Conservation (phyloP, 139 green algal species). For the Gonium pectorale region DNA sequence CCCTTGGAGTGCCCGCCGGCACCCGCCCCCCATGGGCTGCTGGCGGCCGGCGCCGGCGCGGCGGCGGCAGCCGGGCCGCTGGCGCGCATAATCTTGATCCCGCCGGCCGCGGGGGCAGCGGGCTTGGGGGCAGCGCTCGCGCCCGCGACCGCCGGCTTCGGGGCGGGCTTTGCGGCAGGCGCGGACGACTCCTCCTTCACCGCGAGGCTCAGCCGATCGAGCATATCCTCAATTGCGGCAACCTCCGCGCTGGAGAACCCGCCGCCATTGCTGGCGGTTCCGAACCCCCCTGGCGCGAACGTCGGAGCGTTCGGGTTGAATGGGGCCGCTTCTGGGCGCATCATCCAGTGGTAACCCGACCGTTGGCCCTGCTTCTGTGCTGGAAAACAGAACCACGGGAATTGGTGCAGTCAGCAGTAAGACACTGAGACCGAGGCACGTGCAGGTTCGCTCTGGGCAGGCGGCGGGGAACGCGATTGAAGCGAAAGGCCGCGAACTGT, state of each 20-base stretch:
- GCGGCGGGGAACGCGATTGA: too few relatives aligned
- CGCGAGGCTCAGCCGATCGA: neutral
- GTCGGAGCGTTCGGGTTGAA: neutral
- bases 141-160: neutral
- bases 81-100: slow-evolving; percentile 38
- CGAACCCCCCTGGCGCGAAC: neutral
- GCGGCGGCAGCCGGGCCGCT: neutral
- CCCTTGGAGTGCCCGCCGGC: neutral
- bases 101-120: neutral
- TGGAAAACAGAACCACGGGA: too few relatives aligned
- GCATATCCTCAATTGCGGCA: slow-evolving; percentile 13
- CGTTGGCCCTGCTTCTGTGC: too few relatives aligned
- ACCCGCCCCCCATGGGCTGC: neutral
- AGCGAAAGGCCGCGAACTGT: too few relatives aligned
- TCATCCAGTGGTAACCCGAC: too few relatives aligned
- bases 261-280: neutral
- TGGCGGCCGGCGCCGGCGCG: neutral
- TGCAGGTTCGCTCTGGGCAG: too few relatives aligned
- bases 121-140: neutral
- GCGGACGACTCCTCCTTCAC: slow-evolving; percentile 11
- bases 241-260: neutral
- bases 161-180: neutral
- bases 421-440: too few relatives aligned
- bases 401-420: too few relatives aligned
- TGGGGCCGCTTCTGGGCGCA: neutral